Evolutionary conservation across 2,329 filamentous ascomycete genomes (phyloP), one percentile per base, ranked within the genome.

Genomic region (Penicillium sp.): DNA sequence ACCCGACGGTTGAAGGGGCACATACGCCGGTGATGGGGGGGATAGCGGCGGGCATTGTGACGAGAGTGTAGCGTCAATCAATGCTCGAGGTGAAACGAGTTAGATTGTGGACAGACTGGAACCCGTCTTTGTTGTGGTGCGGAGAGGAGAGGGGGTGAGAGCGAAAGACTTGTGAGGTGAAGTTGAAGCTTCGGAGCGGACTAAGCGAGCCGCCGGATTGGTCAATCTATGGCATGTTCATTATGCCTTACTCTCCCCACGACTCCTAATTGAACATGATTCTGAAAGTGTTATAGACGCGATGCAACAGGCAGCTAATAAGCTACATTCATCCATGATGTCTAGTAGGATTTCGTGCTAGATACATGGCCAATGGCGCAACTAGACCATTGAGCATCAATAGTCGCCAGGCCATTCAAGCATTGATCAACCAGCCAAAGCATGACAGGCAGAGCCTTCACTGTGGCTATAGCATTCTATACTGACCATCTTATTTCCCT

Each of bases 11-110:
- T 50, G 56, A 63, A 52, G 60, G 57, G 54, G 49, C 50, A 76
- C 77, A 50, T 76, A 79, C 77, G 70, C 77, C 77, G 66, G 74
- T 77, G 62, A 79, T 79, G 55, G 77, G 76, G 67, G 74, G 68
- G 60, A 79, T 67, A 61, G 71, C 67, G 57, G 69, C 53, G 60
- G 75, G 69, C 75, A 78, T 78, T 69, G 67, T 70, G 69, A 57
- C 44, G 44, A 45, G 56, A 61, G 44, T 42, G 60, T 53, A 43
- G 36, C 39, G 59, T 56, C 53, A 60, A 53, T 57, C 48, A 49
- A 62, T 50, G 44, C 45, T 53, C 50, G 34, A 51, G 21, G 22
- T 39, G 43, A 47, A 38, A 29, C 38, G 51, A 14, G 13, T 21
- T 43, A 16, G 21, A 51, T 52, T 54, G 18, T 32, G 47, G 63